Evolutionary conservation across 2,329 filamentous ascomycete species (phyloP), one percentile per base, ranked within the genome.

Genomic region (Beauveria sp.): DNA sequence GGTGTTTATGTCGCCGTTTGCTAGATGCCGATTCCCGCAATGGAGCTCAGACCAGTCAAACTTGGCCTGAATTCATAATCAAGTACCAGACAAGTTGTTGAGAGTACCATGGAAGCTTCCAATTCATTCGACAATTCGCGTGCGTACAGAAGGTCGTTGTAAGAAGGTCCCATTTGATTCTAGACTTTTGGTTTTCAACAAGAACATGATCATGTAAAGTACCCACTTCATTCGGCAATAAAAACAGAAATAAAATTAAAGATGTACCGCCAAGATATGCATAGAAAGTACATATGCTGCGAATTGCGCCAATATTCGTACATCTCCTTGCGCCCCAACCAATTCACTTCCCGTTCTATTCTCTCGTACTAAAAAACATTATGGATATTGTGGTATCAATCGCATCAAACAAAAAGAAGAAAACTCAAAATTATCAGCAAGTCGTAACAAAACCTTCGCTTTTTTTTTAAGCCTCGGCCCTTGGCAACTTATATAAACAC

Each of bases 401-500:
- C 42, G 51, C 51, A 42, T 28, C 7, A 54, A 54, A 61, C 16
- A 61, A 48, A 54, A 40, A 18, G 22, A 34, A 49, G 22, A 38
- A 40, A 42, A 24, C 18, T 31, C 12, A 3, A 51, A 46, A 31
- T 28, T n/a, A 38, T 46, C 38, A 38, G 8, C 57, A 34, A 16
- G 9, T 48, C 20, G 28, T 31, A 20, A 38, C 14, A 4, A 40
- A 28, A 31, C 24, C 16, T 18, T 42, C 12, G 28, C 28, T 9
- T 16, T 48, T 55, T 26, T 53, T 9, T 9, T 2, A 12, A 34
- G 43, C 31, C 3, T 20, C 8, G 20, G 7, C 7, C 34, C 10
- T 3, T 18, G 22, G 22, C 52, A 46, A 31, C 20, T 61, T 61
- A 63, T 53, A 63, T 55, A 24, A 63, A 61, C 57, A 61, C 62